Conservation (phyloP, 768 basidiomycete species). For the button mushroom (Agaricus bisporus) region DNA sequence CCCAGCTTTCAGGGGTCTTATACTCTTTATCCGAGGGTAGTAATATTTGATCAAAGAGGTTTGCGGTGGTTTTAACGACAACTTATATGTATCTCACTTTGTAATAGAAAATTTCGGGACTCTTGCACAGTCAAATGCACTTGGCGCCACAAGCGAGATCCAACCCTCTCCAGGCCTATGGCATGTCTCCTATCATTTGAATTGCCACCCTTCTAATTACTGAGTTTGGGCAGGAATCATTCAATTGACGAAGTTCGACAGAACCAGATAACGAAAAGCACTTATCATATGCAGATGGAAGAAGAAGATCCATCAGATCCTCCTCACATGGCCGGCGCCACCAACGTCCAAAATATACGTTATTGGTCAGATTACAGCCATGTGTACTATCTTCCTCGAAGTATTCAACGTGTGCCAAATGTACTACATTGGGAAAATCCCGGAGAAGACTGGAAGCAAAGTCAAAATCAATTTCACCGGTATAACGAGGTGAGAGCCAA, state of each 20-base stretch:
- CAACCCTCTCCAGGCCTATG: conserved; percentile 12
- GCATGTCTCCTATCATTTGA: conserved; percentile 4
- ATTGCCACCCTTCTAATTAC: background rate
- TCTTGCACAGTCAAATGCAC: conserved; percentile 35
- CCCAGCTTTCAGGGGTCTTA: conserved; percentile 32
- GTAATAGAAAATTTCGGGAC: conserved; percentile 61
- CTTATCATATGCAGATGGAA: conserved; percentile 44
- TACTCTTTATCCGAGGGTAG: conserved; percentile 54
- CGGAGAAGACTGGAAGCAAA: conserved; percentile 51
- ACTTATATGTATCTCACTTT: background rate
- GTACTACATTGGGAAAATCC: conserved; percentile 45
- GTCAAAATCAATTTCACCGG: conserved; percentile 43
- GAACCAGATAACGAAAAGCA: conserved; percentile 39
- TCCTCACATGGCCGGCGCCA: background rate
- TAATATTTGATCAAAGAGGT: conserved; percentile 69
- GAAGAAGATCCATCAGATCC: conserved; percentile 15
- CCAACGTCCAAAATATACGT: conserved; percentile 30
- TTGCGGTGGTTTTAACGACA: conserved; percentile 4
- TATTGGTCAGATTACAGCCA: conserved; percentile 71
- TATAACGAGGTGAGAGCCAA: conserved; percentile 46
- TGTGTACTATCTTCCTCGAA: conserved; percentile 58
- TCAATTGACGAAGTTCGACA: conserved; percentile 12
- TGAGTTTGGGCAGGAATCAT: conserved; percentile 8
- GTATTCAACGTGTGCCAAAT: conserved; percentile 60
- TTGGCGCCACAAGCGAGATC: conserved; percentile 24